These are phyloP conservation scores for Lanmaoa rubissima DNA, from an alignment of 768 basidiomycete genomes.

Conservation along the genomic window DNA sequence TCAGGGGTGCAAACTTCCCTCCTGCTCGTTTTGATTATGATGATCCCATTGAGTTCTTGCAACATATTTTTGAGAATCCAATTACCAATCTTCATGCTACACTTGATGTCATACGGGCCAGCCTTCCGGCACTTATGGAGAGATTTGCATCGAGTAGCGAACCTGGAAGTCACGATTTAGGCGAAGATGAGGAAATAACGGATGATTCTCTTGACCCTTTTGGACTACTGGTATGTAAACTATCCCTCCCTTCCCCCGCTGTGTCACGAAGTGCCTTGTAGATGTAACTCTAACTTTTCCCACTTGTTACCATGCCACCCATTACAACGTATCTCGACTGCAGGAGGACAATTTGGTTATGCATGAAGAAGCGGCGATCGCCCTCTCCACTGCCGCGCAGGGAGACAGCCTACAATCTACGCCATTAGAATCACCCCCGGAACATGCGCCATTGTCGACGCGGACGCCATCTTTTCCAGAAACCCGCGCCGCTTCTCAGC, in stretches of 20 bases:
- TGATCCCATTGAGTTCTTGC: constrained; percentile 41
- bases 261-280: constrained; percentile 29
- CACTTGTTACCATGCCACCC: constrained; percentile 16
- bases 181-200: constrained; percentile 29
- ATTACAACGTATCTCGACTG: neutral
- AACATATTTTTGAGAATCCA: constrained; percentile 49
- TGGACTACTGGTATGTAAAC: constrained; percentile 25
- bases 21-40: constrained; percentile 31
- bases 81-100: constrained; percentile 44
- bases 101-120: constrained; percentile 33
- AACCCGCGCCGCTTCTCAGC: neutral
- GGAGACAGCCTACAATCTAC: constrained; percentile 2
- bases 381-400: neutral
- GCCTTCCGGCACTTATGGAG: constrained; percentile 32
- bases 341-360: constrained; percentile 16
- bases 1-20: constrained; percentile 21
- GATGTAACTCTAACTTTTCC: constrained; percentile 31
- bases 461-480: constrained; percentile 11
- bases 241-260: constrained; percentile 16
- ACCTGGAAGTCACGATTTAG: constrained; percentile 30
- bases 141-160: constrained; percentile 15
- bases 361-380: constrained; percentile 1
- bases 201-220: constrained; percentile 14
- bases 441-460: neutral
- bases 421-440: constrained; percentile 1